Conservation (phyloP, 176 grass and related monocot genomes). For the Elaeis guineensis region DNA sequence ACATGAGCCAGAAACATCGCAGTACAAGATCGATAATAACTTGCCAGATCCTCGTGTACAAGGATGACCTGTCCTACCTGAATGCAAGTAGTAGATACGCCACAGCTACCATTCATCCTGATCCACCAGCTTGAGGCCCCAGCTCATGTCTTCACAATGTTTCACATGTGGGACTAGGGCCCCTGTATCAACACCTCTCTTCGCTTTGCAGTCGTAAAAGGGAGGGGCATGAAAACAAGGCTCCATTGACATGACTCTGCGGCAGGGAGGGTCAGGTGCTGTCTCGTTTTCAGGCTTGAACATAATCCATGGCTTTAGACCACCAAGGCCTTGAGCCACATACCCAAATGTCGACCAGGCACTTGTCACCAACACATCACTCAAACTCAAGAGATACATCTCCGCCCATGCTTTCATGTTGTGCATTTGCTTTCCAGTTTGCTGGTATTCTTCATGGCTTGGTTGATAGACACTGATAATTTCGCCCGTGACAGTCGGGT, state of each 20-base stretch:
- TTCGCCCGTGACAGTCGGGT: conserved; percentile 47
- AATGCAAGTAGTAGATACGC: no score
- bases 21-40: background rate
- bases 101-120: conserved; percentile 23
- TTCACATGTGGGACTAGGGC: conserved; percentile 72
- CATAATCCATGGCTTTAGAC: conserved; percentile 75
- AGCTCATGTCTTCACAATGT: conserved; percentile 90
- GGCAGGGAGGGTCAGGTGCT: conserved; percentile 52
- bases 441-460: conserved; percentile 75
- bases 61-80: conserved; percentile 3
- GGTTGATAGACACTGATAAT: conserved; percentile 78
- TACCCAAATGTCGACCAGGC: conserved; percentile 96
- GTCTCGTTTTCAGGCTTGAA: conserved; percentile 61
- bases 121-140: conserved; percentile 83
- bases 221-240: conserved; percentile 93
- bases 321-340: conserved; percentile 78
- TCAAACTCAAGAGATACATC: conserved; percentile 85
- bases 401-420: conserved; percentile 91
- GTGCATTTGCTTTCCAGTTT: conserved; percentile 64
- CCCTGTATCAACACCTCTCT: conserved; percentile 56
- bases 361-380: conserved; percentile 70
- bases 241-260: conserved; percentile 64
- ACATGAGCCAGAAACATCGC: background rate
- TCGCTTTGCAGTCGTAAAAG: conserved; percentile 68
- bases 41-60: conserved; percentile 21